Base-by-base conservation (phyloP, 2,329 filamentous ascomycete species). In the Aureobasidium pullulans region DNA sequence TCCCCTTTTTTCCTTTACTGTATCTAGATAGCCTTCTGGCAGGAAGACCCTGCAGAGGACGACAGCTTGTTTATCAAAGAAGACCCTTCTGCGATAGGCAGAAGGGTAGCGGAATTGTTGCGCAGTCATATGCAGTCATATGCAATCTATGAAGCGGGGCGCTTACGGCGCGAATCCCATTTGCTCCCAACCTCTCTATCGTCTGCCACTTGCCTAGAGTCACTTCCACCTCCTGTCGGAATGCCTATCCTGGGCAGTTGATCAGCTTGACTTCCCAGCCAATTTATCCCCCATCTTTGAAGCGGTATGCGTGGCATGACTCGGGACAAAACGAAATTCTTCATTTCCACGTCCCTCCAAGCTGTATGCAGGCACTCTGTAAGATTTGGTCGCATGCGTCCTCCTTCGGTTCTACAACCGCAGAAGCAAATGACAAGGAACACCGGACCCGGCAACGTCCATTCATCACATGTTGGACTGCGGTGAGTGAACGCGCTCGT, bases 151-250 rank as follows among this genome's bases (percentile, higher is more conserved):
- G 32, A 39, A 57, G 54, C 9, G 42, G 54, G 43, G 54, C 54
- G 54, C 34, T 48, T 57, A 57, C 23, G 42, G 54, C 43, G 31
- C 36, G 43, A 57, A 57, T 57, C 54, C 54, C 43, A 57, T 57
- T 57, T 57, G 54, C 54, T 57, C 39, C 52, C 52, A 46, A 46
- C 52, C 40, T 40, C 37, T 32, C 15, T 31, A 23, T 31, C 23
- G 1, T 43, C 43, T 15, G 29, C 40, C 54, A 57, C 54, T 39
- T 47, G 40, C 16, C 15, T 16, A 31, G 32, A 46, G 32, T 46
- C 53, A 47, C 50, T 54, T 19, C 36, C 13, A 28, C 8, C 39
- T 39, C 31, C 40, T 56, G 40, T 31, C 40, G 52, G 16, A 36
- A 46, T 56, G 31, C 40, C 50, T 54, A 8, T 23, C 28, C 15